Evolutionary conservation across 192 early-diverging fungal species (phyloP).

Genomic region (Geranomyces variabilis): DNA sequence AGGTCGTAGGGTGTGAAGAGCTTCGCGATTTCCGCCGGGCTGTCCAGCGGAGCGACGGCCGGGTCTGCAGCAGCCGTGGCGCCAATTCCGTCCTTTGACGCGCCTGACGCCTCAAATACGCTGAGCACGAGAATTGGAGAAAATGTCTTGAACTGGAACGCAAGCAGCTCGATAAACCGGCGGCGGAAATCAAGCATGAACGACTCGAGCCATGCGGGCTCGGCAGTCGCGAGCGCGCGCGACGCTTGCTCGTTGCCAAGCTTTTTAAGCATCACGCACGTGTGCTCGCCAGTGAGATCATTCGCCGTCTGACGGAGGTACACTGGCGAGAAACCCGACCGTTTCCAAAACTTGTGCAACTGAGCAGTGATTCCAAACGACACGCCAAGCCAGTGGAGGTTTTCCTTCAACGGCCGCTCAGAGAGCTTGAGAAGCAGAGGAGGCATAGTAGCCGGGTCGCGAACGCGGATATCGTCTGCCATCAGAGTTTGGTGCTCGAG

Average conservation of each 20-base stretch:
- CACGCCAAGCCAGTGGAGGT: slow-evolving; percentile 95
- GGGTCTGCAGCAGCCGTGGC: neutral
- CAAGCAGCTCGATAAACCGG: slow-evolving; percentile 85
- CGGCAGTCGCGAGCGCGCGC: slow-evolving; percentile 36
- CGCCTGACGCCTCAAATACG: slow-evolving; percentile 77
- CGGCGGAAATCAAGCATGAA: slow-evolving; percentile 92
- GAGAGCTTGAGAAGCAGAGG: slow-evolving; percentile 84
- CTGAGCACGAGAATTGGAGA: slow-evolving; percentile 77
- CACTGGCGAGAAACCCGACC: slow-evolving; percentile 84
- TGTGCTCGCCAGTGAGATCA: slow-evolving; percentile 96
- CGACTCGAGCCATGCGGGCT: slow-evolving; percentile 74
- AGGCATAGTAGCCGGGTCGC: slow-evolving; percentile 90
- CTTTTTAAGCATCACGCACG: slow-evolving; percentile 93
- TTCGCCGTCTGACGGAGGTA: slow-evolving; percentile 97
- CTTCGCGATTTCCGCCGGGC: slow-evolving; percentile 37
- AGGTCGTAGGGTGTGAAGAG: slow-evolving; percentile 83
- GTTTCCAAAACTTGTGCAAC: slow-evolving; percentile 97
- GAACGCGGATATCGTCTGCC: slow-evolving; percentile 78
- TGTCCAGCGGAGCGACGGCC: slow-evolving; percentile 15
- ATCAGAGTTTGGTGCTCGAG: slow-evolving; percentile 57
- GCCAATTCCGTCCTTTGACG: slow-evolving; percentile 6
- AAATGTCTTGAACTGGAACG: slow-evolving; percentile 87
- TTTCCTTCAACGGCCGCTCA: slow-evolving; percentile 71
- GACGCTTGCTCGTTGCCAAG: slow-evolving; percentile 46
- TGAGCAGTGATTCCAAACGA: slow-evolving; percentile 87